Evolutionary conservation across 345 rosid species (phyloP).

Genomic region (Hibiscus mutabilis): DNA sequence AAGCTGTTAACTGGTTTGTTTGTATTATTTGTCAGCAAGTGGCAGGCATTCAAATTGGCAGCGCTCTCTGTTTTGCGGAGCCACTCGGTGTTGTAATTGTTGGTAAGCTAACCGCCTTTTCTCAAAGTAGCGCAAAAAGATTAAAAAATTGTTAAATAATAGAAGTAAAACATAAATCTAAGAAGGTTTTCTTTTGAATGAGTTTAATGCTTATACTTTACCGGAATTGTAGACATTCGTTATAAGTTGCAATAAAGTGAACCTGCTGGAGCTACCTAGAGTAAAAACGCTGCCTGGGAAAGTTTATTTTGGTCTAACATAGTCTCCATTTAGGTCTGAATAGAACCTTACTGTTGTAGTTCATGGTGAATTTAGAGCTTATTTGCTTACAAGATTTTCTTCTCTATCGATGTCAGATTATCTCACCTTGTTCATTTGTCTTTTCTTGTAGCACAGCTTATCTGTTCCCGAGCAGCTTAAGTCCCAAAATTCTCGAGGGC

Average conservation of each 20-base stretch:
- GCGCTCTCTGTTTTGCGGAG: conserved; percentile 92
- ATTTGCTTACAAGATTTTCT: conserved; percentile 3
- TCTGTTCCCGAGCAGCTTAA: conserved; percentile 86
- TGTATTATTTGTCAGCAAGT: conserved; percentile 60
- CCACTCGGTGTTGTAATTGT: conserved; percentile 93
- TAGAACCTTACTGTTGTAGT: not conserved
- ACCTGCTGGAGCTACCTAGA: not conserved
- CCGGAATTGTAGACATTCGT: not conserved
- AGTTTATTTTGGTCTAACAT: not conserved
- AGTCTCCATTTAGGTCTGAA: not conserved
- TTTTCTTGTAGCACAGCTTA: conserved; percentile 52
- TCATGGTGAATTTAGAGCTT: not conserved
- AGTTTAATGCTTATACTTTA: not conserved
- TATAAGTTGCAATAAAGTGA: not conserved
- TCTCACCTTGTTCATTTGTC: not conserved
- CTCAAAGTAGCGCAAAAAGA: not conserved
- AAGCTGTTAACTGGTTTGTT: conserved; percentile 11
- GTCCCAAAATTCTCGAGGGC: conserved; percentile 93
- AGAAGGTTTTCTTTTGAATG: not conserved
- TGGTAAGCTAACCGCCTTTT: conserved; percentile 39
- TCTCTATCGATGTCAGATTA: not conserved
- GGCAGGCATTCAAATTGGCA: conserved; percentile 98
- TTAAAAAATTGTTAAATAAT: not conserved
- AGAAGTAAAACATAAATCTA: not conserved
- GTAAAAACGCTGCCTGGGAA: not conserved